phyloP scores from a whole-genome alignment of 306 rosid genomes.

The Sicyos edulis region DNA sequence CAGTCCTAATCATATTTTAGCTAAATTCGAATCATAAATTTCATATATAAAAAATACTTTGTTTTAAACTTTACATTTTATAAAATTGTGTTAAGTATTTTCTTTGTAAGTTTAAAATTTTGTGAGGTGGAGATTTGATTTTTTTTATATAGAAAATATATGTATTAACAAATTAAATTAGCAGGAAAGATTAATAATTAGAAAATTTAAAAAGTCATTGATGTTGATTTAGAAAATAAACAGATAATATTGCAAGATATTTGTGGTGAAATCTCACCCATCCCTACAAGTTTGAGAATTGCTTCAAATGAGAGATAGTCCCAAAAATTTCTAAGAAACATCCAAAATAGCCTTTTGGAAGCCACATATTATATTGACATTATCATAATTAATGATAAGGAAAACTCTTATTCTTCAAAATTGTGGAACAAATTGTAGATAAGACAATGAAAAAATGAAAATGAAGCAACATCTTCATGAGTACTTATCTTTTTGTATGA shows the following conservation, averaged over 20 bases:
- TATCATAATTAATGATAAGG: not conserved
- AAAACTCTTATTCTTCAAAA: not conserved
- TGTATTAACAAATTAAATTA: too few relatives aligned
- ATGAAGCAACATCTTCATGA: too few relatives aligned
- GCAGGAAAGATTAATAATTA: not conserved
- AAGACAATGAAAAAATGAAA: not conserved
- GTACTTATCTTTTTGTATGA: not conserved
- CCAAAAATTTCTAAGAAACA: not conserved
- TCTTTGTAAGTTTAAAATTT: too few relatives aligned
- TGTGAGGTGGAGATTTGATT: too few relatives aligned
- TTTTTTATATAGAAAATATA: too few relatives aligned
- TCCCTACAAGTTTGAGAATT: not conserved
- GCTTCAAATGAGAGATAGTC: not conserved
- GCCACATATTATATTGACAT: not conserved
- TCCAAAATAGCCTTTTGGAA: constrained; percentile 2
- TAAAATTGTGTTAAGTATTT: too few relatives aligned
- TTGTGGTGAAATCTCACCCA: too few relatives aligned
- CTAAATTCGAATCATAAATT: not conserved
- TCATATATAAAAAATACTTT: not conserved
- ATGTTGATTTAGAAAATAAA: not conserved
- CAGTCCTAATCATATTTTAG: not conserved
- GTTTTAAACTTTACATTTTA: too few relatives aligned
- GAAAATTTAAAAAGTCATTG: not conserved
- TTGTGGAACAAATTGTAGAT: not conserved
- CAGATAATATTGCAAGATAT: not conserved